Percentiles rank a stretch among this genome's conserved stretches.
These are phyloP conservation scores for Coccomyxa sp. DNA, from an alignment of 139 green algal genomes.

Conservation along the genomic window DNA sequence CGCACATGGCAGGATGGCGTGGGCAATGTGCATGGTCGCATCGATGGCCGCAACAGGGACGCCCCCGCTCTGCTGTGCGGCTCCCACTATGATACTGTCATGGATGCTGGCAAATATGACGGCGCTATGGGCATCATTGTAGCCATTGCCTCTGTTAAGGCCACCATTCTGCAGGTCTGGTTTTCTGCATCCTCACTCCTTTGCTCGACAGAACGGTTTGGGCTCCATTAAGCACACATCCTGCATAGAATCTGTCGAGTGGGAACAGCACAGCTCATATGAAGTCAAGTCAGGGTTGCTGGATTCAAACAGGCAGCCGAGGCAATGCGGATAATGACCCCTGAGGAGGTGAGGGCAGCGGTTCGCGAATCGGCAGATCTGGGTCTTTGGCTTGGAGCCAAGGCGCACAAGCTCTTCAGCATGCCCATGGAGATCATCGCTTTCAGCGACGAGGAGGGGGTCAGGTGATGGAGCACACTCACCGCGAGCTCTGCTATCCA, in stretches of 20 bases:
- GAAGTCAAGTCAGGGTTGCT: not conserved
- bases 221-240: not conserved
- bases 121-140: constrained; percentile 79
- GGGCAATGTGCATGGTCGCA: constrained; percentile 77
- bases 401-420: constrained; percentile 15
- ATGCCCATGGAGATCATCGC: constrained; percentile 63
- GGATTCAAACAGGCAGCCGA: constrained; percentile 1
- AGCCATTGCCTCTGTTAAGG: constrained; percentile 73
- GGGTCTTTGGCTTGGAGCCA: constrained; percentile 16
- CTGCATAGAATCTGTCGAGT: not conserved
- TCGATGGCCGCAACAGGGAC: constrained; percentile 17
- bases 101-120: constrained; percentile 87
- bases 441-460: constrained; percentile 90
- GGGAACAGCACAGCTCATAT: not conserved
- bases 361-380: not conserved
- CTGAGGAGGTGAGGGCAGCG: not conserved
- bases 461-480: constrained; percentile 40
- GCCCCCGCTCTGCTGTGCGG: constrained; percentile 62
- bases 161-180: constrained; percentile 40
- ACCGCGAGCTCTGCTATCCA: not conserved
- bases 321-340: not conserved
- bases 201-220: not conserved
- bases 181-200: not conserved
- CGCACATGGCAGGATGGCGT: constrained; percentile 63
- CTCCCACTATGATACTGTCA: constrained; percentile 90